Conservation (phyloP, 2,329 filamentous ascomycete species). For the Arthrobotrys entomopaga region DNA sequence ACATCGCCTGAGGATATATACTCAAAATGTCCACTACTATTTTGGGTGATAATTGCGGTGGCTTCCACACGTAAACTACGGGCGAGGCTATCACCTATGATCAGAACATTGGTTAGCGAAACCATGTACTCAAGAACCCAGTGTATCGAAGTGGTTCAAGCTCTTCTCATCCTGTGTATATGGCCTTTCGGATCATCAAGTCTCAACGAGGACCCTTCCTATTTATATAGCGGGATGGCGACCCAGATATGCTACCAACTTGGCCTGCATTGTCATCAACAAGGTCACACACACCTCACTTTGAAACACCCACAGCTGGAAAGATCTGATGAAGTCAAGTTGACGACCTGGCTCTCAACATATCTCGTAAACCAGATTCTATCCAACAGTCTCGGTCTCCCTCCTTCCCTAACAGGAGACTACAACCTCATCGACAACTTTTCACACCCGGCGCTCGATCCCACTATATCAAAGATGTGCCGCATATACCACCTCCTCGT, state of each 20-base stretch:
- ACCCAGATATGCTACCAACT: slow-evolving; percentile 27
- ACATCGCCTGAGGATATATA: slow-evolving; percentile 32
- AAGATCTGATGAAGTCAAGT: slow-evolving; percentile 21
- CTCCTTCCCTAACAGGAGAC: slow-evolving; percentile 19
- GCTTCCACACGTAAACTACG: slow-evolving; percentile 27
- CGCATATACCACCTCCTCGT: slow-evolving; percentile 28
- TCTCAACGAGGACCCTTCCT: slow-evolving; percentile 32
- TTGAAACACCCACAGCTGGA: slow-evolving; percentile 14
- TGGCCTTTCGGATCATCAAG: slow-evolving; percentile 22
- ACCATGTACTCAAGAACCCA: slow-evolving; percentile 10
- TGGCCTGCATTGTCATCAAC: slow-evolving; percentile 26
- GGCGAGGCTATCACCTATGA: slow-evolving; percentile 27
- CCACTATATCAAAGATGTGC: slow-evolving; percentile 28
- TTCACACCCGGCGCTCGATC: slow-evolving; percentile 21
- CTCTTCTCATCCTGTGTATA: slow-evolving; percentile 25
- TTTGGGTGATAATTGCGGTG: slow-evolving; percentile 35
- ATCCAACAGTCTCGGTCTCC: slow-evolving; percentile 24
- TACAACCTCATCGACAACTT: slow-evolving; percentile 18
- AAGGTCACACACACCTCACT: slow-evolving; percentile 22
- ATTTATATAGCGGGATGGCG: slow-evolving; percentile 34
- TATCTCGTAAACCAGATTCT: slow-evolving; percentile 34
- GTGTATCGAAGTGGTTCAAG: slow-evolving; percentile 20
- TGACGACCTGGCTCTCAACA: slow-evolving; percentile 27
- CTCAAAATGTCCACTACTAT: slow-evolving; percentile 17
- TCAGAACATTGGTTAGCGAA: slow-evolving; percentile 19